Evolutionary conservation across 176 grass and related monocot genomes (phyloP).

Genomic region (Luzula sylvatica): DNA sequence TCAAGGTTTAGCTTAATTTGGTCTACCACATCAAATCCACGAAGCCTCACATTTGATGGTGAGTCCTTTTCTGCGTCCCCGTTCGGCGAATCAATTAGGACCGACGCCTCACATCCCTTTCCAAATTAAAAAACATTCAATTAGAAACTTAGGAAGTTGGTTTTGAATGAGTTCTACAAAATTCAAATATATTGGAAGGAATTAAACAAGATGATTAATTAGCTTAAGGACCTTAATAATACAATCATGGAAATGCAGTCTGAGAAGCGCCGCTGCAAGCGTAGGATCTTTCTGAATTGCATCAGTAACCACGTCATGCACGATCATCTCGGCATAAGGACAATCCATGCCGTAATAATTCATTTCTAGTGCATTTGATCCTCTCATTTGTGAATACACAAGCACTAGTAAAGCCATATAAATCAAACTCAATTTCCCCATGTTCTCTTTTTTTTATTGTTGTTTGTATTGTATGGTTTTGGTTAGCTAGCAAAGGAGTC

Average conservation of each 20-base stretch:
- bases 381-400: slow-evolving; percentile 13
- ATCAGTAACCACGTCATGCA: slow-evolving; percentile 33
- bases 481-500: background rate
- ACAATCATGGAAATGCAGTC: slow-evolving; percentile 94
- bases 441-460: background rate
- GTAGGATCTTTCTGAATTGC: slow-evolving; percentile 42
- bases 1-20: slow-evolving; percentile 51
- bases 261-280: slow-evolving; percentile 57
- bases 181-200: no score
- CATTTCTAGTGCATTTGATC: slow-evolving; percentile 40
- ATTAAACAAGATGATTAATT: no score
- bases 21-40: slow-evolving; percentile 82
- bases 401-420: slow-evolving; percentile 31
- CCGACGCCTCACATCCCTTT: slow-evolving; percentile 88
- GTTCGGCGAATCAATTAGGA: slow-evolving; percentile 56
- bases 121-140: background rate
- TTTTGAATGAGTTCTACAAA: no score
- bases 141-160: no score
- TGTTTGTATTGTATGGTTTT: background rate
- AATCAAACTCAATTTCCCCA: slow-evolving; percentile 21
- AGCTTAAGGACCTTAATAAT: slow-evolving; percentile 52
- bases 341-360: slow-evolving; percentile 78
- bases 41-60: slow-evolving; percentile 47
- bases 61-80: slow-evolving; percentile 82
- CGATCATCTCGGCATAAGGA: slow-evolving; percentile 54